Conservation (phyloP, 208 protist species). For the Leptomonas seymouri region DNA sequence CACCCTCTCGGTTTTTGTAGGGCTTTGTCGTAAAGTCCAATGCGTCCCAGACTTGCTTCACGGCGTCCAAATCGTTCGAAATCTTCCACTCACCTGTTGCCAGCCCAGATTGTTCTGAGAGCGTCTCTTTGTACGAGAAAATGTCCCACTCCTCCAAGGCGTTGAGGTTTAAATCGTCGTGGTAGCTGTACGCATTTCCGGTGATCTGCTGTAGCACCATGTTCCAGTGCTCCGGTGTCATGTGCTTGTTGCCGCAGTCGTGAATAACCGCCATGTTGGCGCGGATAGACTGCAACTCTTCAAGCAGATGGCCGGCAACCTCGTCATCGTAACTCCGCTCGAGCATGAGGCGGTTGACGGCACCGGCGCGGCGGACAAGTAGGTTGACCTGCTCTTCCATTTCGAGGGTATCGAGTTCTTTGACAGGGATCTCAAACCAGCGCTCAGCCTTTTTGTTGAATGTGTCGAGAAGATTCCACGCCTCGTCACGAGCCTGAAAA, state of each 20-base stretch:
- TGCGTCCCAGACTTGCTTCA: conserved; percentile 87
- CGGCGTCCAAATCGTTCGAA: conserved; percentile 88
- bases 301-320: conserved; percentile 72
- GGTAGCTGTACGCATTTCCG: conserved; percentile 82
- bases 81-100: conserved; percentile 95
- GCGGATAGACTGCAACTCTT: conserved; percentile 80
- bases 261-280: conserved; percentile 89
- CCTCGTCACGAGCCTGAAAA: conserved; percentile 74
- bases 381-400: conserved; percentile 89
- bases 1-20: conserved; percentile 86
- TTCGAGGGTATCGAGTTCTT: conserved; percentile 79
- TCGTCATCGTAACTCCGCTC: conserved; percentile 89
- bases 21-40: conserved; percentile 81
- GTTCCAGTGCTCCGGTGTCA: conserved; percentile 90
- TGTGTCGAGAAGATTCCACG: conserved; percentile 80
- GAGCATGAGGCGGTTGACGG: conserved; percentile 70
- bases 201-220: conserved; percentile 91
- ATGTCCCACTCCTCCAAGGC: conserved; percentile 84
- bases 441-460: conserved; percentile 85
- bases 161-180: conserved; percentile 85
- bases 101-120: conserved; percentile 90
- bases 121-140: conserved; percentile 81
- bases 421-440: conserved; percentile 86
- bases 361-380: conserved; percentile 71
- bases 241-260: conserved; percentile 94